Evolutionary conservation across 192 early-diverging fungal genomes (phyloP).

Genomic region (Podila verticillata): DNA sequence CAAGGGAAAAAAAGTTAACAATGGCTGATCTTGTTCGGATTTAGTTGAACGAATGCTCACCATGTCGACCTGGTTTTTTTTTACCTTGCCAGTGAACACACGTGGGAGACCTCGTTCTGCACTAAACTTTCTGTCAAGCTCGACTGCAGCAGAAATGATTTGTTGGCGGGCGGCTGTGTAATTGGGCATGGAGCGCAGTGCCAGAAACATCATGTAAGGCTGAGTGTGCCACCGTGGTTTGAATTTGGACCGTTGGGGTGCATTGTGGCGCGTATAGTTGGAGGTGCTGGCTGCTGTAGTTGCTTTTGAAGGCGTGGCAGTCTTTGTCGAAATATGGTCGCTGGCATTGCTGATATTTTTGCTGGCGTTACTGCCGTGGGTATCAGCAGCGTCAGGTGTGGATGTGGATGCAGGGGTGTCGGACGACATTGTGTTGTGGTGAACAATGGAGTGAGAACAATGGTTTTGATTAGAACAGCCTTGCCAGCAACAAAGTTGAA

Average conservation of each 20-base stretch:
- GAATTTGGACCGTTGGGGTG: conserved; percentile 40
- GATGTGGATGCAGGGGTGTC: not conserved
- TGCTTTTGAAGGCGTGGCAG: not conserved
- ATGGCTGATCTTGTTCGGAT: too few relatives aligned
- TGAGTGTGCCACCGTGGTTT: conserved; percentile 91
- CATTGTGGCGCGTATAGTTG: conserved; percentile 40
- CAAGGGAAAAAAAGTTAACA: not conserved
- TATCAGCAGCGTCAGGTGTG: not conserved
- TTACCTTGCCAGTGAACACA: conserved; percentile 88
- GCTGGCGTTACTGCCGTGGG: not conserved
- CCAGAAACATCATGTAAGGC: conserved; percentile 85
- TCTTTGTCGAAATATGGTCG: not conserved
- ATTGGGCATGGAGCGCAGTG: conserved; percentile 74
- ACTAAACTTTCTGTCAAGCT: conserved; percentile 81
- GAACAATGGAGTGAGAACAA: not conserved
- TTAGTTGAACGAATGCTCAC: too few relatives aligned
- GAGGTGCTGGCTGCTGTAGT: not conserved
- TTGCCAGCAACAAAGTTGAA: too few relatives aligned
- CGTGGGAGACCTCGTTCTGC: conserved; percentile 74
- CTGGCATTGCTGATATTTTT: not conserved
- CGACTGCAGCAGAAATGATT: conserved; percentile 77
- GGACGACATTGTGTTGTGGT: not conserved
- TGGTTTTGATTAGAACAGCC: too few relatives aligned
- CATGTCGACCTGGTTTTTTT: not conserved
- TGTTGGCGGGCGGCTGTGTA: conserved; percentile 74